Percentiles rank a stretch among this genome's conserved stretches.
Evolutionary conservation across 2,329 filamentous ascomycete genomes (phyloP).

Genomic region (Cercospora beticola): DNA sequence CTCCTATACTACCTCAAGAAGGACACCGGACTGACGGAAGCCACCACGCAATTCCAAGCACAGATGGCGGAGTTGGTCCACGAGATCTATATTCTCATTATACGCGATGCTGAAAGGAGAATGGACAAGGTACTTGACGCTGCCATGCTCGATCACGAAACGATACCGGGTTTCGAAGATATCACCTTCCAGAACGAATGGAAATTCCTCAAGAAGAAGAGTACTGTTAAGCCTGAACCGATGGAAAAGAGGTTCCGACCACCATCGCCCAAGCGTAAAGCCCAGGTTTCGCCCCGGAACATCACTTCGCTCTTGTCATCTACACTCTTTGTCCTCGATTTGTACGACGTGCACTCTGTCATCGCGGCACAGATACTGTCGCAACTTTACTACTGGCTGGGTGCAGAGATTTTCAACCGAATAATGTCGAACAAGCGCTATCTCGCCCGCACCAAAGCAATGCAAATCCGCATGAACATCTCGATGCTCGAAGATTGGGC

Average conservation of each 20-base stretch:
- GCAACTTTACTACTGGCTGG: slow-evolving; percentile 93
- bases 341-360: slow-evolving; percentile 98
- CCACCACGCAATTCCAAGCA: slow-evolving; percentile 84
- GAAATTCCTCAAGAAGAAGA: slow-evolving; percentile 93
- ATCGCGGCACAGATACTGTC: slow-evolving; percentile 89
- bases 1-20: slow-evolving; percentile 97
- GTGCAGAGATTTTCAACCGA: slow-evolving; percentile 93
- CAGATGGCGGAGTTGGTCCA: slow-evolving; percentile 94
- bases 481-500: slow-evolving; percentile 96
- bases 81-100: slow-evolving; percentile 97
- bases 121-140: slow-evolving; percentile 93
- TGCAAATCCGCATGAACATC: slow-evolving; percentile 99
- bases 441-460: slow-evolving; percentile 91
- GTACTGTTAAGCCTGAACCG: slow-evolving; percentile 83
- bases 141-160: slow-evolving; percentile 96
- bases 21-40: slow-evolving; percentile 74
- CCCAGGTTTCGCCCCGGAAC: slow-evolving; percentile 88
- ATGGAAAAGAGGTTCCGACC: slow-evolving; percentile 87
- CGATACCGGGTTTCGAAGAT: slow-evolving; percentile 94
- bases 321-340: slow-evolving; percentile 91
- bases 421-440: slow-evolving; percentile 97
- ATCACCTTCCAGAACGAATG: slow-evolving; percentile 97
- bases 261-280: slow-evolving; percentile 87
- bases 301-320: slow-evolving; percentile 94
- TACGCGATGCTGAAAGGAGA: slow-evolving; percentile 89